Conservation (phyloP, 306 rosid genomes). For the Biancaea sappan region DNA sequence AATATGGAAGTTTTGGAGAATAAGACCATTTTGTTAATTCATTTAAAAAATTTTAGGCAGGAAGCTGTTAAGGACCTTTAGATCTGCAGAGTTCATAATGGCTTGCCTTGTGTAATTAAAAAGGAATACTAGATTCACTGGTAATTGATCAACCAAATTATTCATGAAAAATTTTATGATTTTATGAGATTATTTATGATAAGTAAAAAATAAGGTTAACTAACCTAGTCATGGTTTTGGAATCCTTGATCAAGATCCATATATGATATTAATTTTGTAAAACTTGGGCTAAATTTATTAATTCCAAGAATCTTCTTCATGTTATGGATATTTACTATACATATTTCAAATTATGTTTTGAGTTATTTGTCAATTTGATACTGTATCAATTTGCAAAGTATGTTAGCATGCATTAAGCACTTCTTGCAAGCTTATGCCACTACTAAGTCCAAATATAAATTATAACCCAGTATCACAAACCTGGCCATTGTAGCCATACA, state of each 20-base stretch:
- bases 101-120: neutral
- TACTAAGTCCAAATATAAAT: slow-evolving; percentile 1
- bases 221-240: neutral
- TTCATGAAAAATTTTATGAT: too few species aligned
- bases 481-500: neutral
- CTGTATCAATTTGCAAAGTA: neutral
- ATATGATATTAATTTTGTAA: too few species aligned
- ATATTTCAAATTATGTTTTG: neutral
- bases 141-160: neutral
- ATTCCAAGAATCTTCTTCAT: neutral
- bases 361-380: neutral
- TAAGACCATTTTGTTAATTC: neutral
- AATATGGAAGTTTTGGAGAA: neutral
- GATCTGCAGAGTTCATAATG: neutral
- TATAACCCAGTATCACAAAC: neutral
- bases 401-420: slow-evolving; percentile 8
- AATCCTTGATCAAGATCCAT: neutral
- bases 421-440: slow-evolving; percentile 4
- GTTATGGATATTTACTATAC: too few species aligned
- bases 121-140: neutral
- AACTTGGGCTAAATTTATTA: neutral
- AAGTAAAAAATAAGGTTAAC: neutral
- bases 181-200: neutral
- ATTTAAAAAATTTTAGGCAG: neutral
- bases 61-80: neutral